Percentiles rank a stretch among this genome's conserved stretches.
These are phyloP conservation scores for Carex sylvatica DNA, from an alignment of 202 grass and related monocot genomes.

Conservation along the genomic window DNA sequence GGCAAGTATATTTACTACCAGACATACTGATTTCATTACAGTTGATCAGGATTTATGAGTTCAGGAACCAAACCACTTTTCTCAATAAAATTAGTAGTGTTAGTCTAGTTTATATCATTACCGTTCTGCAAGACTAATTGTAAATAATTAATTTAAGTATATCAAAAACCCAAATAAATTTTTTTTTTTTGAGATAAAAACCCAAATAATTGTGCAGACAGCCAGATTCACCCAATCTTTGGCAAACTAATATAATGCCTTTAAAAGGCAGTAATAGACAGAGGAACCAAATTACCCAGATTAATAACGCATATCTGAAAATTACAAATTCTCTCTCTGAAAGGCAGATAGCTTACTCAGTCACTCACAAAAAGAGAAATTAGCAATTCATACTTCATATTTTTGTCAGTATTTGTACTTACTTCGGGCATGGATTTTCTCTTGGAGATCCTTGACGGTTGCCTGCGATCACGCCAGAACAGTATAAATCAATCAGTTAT, in stretches of 20 bases:
- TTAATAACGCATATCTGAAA: neutral
- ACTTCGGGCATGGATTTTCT: slow-evolving; percentile 67
- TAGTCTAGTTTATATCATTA: neutral
- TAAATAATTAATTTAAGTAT: neutral
- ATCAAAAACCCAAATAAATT: neutral
- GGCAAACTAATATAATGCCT: neutral
- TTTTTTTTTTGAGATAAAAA: neutral
- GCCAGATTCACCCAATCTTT: neutral
- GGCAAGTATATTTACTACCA: neutral
- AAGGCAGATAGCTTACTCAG: neutral
- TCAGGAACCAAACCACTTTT: neutral
- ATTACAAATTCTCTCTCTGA: neutral
- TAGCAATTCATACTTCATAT: neutral
- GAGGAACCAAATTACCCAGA: neutral
- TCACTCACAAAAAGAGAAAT: neutral
- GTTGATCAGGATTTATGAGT: slow-evolving; percentile 4
- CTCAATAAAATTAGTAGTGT: neutral
- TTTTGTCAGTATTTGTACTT: slow-evolving; percentile 26
- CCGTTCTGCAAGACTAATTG: neutral
- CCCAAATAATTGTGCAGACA: neutral
- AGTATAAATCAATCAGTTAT: slow-evolving; percentile 16
- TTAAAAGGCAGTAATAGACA: too few relatives aligned
- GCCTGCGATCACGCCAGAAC: slow-evolving; percentile 52
- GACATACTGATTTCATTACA: neutral
- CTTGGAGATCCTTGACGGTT: slow-evolving; percentile 85